Base-by-base conservation (phyloP, 1,284 basidiomycete species). In the Cutaneotrichosporon cavernicola region DNA sequence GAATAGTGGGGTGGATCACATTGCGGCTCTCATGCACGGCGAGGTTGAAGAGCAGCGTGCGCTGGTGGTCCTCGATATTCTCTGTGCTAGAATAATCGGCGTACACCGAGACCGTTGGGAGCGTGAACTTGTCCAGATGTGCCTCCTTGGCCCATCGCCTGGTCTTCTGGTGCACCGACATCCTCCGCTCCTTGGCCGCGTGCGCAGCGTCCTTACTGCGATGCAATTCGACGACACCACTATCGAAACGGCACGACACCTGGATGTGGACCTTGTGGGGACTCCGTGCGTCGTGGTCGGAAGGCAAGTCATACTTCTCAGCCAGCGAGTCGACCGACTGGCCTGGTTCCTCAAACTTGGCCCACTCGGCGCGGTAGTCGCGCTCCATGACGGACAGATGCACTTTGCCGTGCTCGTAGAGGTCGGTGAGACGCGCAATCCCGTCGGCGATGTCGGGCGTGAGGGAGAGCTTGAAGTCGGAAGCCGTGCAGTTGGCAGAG, bases 11-110 rank as follows among this genome's bases (percentile, higher is more conserved):
- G 36, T 87, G 82, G 31, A 97, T 82, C 1, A 85, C 87, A 75
- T 97, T 97, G 65, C 87, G 85, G 74, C 92, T 95, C 1, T 90
- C 89, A 74, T 94, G 90, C 21, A 97, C 85, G 6, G 90, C 90
- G 74, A 63, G 40, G 52, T 71, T 71, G 64, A 69, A 58, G 8
- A 71, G 59, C 13, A 72, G 50, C 2, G 56, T 61, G 30, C 68
- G 64, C 40, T 66, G 65, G 4, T 57, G 50, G 14, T 63, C 63
- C 2, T 53, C 49, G 13, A 47, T 21, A n/a, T 22, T n/a, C 5
- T 22, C 51, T 5, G 53, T 46, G 67, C 73, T 73, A 0, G 69
- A 65, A 63, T 76, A 76, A 46, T 94, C 91, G 30, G 86, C 83
- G 90, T 90, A 95, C 4, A 91, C 86, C 13, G 91, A 89, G 6